Base-by-base conservation (phyloP, 345 rosid genomes). In the Eucalyptus albens region DNA sequence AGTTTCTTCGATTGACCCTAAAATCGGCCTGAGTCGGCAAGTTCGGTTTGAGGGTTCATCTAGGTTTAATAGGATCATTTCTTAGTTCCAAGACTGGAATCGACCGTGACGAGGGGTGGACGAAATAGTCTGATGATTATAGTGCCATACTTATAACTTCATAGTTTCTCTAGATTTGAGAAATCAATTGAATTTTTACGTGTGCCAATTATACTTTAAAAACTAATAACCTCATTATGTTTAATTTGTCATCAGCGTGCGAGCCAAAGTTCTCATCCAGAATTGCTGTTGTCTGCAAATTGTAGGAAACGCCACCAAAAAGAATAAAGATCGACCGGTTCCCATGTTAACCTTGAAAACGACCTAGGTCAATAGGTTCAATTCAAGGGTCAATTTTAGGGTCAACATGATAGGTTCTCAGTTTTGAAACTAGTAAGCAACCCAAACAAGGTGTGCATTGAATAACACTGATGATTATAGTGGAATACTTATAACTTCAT, bases 391-490 rank as follows among this genome's bases (percentile, higher is more conserved):
- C 0, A 4, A 53, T 53, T 53, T 53, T 53, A 53, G 59, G 59
- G 59, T 53, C 59, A 53, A 53, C 59, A 53, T 17, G 2, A 33
- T 69, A 17, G 42, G 22, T 69, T 31, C 24, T 69, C 24, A 17
- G 1, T 9, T 69, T 5, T 0, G 2, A 53, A 53, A 53, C 59
- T 53, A 53, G 2, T 53, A 53, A 4, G 1, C 26, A 53, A 53
- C 24, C 59, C 7, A 0, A 33, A 31, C 0, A 16, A 53, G 24
- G 22, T 0, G 2, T 31, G 1, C 2, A 69, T 16, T 9, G 42
- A 67, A 67, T 67, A 31, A 67, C 4, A 8, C 3, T 67, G 6
- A 67, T 67, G 24, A 31, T 67, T 67, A 31, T 67, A 31, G 42
- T 31, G 40, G 11, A 17, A 67, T 67, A 31, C 1, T 31, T 67